These are phyloP conservation scores for Kodamaea kakaduensis DNA, from an alignment of 805 yeast genomes.

Conservation along the genomic window DNA sequence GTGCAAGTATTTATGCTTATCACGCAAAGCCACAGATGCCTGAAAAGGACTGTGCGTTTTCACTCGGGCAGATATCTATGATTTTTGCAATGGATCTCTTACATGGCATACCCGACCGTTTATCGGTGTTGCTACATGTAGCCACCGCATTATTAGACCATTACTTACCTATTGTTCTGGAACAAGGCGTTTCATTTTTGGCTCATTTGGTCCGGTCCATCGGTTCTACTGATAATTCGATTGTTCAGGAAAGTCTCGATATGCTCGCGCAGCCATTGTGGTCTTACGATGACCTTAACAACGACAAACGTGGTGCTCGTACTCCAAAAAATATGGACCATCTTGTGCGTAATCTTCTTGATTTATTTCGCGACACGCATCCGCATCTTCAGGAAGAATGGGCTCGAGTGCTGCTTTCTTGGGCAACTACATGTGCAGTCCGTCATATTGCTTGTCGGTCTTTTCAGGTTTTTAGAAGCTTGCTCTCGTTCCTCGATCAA, in stretches of 20 bases:
- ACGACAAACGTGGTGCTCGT: constrained; percentile 70
- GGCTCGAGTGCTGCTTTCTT: constrained; percentile 75
- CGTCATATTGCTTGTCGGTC: constrained; percentile 96
- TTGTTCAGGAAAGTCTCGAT: constrained; percentile 44
- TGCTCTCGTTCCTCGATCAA: constrained; percentile 78
- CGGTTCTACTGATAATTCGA: background rate
- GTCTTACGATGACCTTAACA: constrained; percentile 82
- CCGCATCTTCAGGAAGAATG: constrained; percentile 70
- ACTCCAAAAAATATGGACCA: constrained; percentile 85
- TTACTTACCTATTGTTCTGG: constrained; percentile 76
- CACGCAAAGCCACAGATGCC: constrained; percentile 1
- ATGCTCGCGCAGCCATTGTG: constrained; percentile 53
- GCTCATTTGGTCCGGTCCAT: constrained; percentile 65
- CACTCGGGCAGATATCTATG: constrained; percentile 82
- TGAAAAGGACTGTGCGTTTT: constrained; percentile 71
- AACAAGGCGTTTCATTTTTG: constrained; percentile 74
- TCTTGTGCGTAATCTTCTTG: constrained; percentile 59
- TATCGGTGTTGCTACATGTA: constrained; percentile 76
- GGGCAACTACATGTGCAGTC: constrained; percentile 98
- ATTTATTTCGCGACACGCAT: constrained; percentile 46
- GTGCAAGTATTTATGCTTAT: constrained; percentile 51
- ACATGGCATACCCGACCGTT: constrained; percentile 53
- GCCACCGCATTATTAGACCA: constrained; percentile 83
- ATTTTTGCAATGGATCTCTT: constrained; percentile 81
- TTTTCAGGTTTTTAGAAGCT: constrained; percentile 84